These are phyloP conservation scores for Yarrowia sp. DNA, from an alignment of 805 yeast genomes.

Conservation along the genomic window DNA sequence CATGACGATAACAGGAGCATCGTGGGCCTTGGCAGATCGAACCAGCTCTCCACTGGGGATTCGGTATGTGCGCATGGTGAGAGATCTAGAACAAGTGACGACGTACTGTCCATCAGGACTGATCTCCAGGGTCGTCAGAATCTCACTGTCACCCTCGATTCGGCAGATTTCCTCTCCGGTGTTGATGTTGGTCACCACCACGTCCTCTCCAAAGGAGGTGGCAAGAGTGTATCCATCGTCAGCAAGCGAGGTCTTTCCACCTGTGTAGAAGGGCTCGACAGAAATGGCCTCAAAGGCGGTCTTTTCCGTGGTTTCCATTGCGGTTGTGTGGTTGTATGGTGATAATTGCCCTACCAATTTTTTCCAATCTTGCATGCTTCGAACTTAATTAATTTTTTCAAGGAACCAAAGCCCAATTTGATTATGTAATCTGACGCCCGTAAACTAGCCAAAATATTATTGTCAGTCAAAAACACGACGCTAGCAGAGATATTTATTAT, in stretches of 20 bases:
- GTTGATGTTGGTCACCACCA: slow-evolving; percentile 62
- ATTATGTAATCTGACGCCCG: neutral
- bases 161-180: slow-evolving; percentile 58
- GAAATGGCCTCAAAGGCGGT: slow-evolving; percentile 48
- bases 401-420: neutral
- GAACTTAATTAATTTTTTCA: neutral
- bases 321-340: neutral
- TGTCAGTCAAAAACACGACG: too few species aligned
- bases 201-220: slow-evolving; percentile 75
- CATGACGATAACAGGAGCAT: slow-evolving; percentile 78
- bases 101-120: slow-evolving; percentile 72
- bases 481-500: too few species aligned
- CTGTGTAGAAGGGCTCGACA: slow-evolving; percentile 81
- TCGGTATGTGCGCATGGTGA: slow-evolving; percentile 68
- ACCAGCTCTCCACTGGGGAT: slow-evolving; percentile 39
- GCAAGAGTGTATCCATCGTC: slow-evolving; percentile 63
- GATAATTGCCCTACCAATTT: neutral
- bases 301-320: slow-evolving; percentile 31
- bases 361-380: slow-evolving; percentile 10
- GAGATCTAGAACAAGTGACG: slow-evolving; percentile 78
- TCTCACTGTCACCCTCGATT: slow-evolving; percentile 82
- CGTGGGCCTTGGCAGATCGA: slow-evolving; percentile 43
- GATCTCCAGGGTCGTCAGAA: slow-evolving; percentile 68
- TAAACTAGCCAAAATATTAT: too few species aligned
- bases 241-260: slow-evolving; percentile 75